Conservation (phyloP, 2,329 filamentous ascomycete species). For the Fusarium albidum region DNA sequence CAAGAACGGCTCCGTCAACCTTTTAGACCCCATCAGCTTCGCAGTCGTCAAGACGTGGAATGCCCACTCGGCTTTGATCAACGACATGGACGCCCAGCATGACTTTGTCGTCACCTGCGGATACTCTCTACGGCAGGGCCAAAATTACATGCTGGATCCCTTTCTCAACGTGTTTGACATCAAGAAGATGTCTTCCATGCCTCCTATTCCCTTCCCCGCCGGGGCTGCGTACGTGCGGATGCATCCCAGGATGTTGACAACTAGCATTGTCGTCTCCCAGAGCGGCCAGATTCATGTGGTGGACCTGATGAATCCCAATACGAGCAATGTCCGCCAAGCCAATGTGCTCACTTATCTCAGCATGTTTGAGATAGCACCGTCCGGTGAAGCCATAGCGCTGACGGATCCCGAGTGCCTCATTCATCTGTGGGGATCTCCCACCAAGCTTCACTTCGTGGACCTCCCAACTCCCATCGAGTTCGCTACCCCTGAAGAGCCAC, state of each 20-base stretch:
- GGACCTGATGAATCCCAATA: constrained; percentile 92
- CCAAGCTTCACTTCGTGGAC: constrained; percentile 88
- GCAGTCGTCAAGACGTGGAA: constrained; percentile 87
- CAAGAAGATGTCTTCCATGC: constrained; percentile 86
- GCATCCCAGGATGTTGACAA: constrained; percentile 95
- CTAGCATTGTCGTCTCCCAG: constrained; percentile 91
- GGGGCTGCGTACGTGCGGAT: constrained; percentile 95
- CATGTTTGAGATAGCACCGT: constrained; percentile 86
- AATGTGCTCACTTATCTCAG: constrained; percentile 79
- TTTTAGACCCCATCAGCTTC: constrained; percentile 82
- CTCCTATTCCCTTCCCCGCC: constrained; percentile 90
- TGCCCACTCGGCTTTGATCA: constrained; percentile 87
- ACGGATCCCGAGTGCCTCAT: constrained; percentile 81
- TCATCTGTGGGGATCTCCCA: constrained; percentile 87
- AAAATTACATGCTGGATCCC: constrained; percentile 83
- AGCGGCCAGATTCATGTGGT: constrained; percentile 95
- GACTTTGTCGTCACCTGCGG: constrained; percentile 97
- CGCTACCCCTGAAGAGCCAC: constrained; percentile 69
- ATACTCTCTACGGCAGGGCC: constrained; percentile 79
- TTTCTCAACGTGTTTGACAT: constrained; percentile 96
- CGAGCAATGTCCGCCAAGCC: constrained; percentile 83
- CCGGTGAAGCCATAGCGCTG: constrained; percentile 84
- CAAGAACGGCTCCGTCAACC: constrained; percentile 80
- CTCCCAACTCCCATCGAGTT: constrained; percentile 81
- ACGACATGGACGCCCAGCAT: constrained; percentile 96